Percentiles rank a stretch among this genome's conserved stretches.
phyloP scores from a whole-genome alignment of 179 eudicot species.

The Pouteria campechiana region DNA sequence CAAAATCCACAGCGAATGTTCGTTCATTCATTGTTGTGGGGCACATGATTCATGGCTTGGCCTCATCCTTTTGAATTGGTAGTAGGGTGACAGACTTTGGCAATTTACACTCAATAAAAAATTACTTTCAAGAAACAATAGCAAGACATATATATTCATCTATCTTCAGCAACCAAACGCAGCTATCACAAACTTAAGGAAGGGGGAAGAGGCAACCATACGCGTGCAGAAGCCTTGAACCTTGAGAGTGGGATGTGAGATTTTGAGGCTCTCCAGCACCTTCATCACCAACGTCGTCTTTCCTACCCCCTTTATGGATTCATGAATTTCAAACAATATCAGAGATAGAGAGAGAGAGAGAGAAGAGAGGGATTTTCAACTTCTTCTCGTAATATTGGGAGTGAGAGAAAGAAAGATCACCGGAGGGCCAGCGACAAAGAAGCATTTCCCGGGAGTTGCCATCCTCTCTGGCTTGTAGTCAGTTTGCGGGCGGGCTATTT shows the following conservation, averaged over 20 bases:
- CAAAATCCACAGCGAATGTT: no score
- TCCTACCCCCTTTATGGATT: conserved; percentile 52
- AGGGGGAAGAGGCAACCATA: conserved; percentile 16
- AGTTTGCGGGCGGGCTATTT: no score
- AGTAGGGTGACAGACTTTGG: no score
- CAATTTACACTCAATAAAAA: not conserved
- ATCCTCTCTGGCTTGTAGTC: no score
- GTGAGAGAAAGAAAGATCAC: conserved; percentile 21
- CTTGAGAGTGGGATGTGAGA: conserved; percentile 51
- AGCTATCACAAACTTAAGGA: not conserved
- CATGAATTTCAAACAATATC: not conserved
- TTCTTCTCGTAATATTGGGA: no score
- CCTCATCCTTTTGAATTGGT: no score
- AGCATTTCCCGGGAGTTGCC: conserved; percentile 55
- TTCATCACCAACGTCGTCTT: conserved; percentile 57
- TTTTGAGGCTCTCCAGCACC: conserved; percentile 45
- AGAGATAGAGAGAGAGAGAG: not conserved
- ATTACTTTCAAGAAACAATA: not conserved
- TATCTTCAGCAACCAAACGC: not conserved
- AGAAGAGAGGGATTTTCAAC: not conserved
- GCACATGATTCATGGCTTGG: no score
- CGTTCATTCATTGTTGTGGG: no score
- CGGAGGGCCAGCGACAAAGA: conserved; percentile 69
- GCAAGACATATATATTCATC: not conserved
- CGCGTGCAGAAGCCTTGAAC: conserved; percentile 86